Conservation (phyloP, 1,284 basidiomycete genomes). For the Leccinum ponderosum region DNA sequence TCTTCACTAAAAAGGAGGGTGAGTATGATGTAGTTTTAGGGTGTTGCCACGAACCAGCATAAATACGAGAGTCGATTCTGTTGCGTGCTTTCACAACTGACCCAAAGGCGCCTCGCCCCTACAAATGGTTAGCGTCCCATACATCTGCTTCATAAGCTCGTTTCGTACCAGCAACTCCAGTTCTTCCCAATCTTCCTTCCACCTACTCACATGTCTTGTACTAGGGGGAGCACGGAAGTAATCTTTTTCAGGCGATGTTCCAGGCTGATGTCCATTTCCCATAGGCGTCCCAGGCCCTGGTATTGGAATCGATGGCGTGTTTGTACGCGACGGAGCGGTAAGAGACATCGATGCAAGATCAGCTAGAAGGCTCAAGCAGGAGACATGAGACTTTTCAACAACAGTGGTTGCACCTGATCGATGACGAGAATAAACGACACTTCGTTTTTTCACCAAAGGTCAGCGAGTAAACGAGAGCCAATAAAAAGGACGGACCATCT, state of each 20-base stretch:
- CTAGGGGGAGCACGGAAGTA: slow-evolving; percentile 51
- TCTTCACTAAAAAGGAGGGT: slow-evolving; percentile 64
- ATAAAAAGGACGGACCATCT: too few species aligned
- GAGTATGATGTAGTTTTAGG: neutral
- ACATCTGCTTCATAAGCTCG: neutral
- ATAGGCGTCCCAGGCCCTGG: slow-evolving; percentile 40
- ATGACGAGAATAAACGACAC: too few species aligned
- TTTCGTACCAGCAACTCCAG: slow-evolving; percentile 65
- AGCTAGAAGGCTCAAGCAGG: slow-evolving; percentile 47
- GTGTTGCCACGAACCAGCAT: slow-evolving; percentile 54
- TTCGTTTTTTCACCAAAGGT: too few species aligned
- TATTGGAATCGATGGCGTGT: slow-evolving; percentile 25
- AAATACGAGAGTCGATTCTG: slow-evolving; percentile 72
- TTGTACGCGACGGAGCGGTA: slow-evolving; percentile 18
- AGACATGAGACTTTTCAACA: slow-evolving; percentile 44
- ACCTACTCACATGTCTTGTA: slow-evolving; percentile 62
- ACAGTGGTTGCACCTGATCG: too few species aligned
- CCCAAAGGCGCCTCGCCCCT: slow-evolving; percentile 93
- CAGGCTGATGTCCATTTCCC: slow-evolving; percentile 37
- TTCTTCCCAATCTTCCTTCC: slow-evolving; percentile 87
- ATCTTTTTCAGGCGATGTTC: slow-evolving; percentile 58
- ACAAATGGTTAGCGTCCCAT: neutral
- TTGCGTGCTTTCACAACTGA: slow-evolving; percentile 94
- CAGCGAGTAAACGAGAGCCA: too few species aligned
- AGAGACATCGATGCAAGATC: slow-evolving; percentile 35